phyloP scores from a whole-genome alignment of 1,139 yeast genomes.

The Scheffersomyces titani region DNA sequence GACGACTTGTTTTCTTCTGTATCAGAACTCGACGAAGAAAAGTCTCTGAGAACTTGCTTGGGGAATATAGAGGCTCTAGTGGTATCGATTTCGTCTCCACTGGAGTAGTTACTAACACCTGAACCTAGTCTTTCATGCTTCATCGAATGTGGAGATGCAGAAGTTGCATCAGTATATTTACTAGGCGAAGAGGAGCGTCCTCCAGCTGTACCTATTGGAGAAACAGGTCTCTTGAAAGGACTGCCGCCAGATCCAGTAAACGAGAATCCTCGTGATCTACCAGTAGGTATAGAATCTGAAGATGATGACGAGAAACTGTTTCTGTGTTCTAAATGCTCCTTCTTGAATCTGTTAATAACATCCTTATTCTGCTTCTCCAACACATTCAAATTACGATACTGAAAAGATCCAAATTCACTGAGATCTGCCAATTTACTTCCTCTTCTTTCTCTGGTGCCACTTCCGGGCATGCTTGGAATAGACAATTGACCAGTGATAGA shows the following conservation, averaged over 20 bases:
- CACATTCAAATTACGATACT: constrained; percentile 84
- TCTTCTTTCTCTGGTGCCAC: constrained; percentile 55
- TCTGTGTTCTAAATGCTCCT: constrained; percentile 69
- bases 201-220: constrained; percentile 15
- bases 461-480: constrained; percentile 7
- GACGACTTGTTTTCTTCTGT: constrained; percentile 59
- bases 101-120: constrained; percentile 34
- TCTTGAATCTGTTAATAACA: constrained; percentile 80
- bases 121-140: constrained; percentile 38
- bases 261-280: constrained; percentile 43
- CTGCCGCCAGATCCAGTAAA: constrained; percentile 26
- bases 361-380: constrained; percentile 94
- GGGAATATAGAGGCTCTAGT: constrained; percentile 29
- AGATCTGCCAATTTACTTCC: constrained; percentile 70
- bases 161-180: constrained; percentile 4
- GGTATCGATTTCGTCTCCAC: constrained; percentile 37
- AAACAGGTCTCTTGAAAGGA: constrained; percentile 41
- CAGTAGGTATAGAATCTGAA: constrained; percentile 40
- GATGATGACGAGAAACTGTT: constrained; percentile 46
- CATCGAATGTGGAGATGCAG: constrained; percentile 20
- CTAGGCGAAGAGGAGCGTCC: constrained; percentile 32
- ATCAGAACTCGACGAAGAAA: constrained; percentile 69
- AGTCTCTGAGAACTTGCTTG: constrained; percentile 41
- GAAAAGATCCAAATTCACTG: constrained; percentile 89
- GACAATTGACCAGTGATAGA: not conserved